Conservation (phyloP, 1,284 basidiomycete genomes). For the Moesziomyces antarcticus region DNA sequence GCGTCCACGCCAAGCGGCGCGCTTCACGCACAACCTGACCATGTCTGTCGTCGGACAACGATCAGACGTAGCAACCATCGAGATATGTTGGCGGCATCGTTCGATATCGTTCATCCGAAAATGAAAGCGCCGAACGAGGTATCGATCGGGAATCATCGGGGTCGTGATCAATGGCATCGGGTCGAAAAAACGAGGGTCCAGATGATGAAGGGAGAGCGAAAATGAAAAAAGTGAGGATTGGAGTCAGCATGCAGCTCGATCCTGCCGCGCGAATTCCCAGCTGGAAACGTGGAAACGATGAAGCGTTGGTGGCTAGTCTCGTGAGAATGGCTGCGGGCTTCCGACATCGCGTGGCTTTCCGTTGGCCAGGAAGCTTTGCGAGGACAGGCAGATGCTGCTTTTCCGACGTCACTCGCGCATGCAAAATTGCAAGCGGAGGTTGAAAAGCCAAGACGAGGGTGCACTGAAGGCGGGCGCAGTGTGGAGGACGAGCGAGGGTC, state of each 20-base stretch:
- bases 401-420: slow-evolving; percentile 2
- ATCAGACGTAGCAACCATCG: neutral
- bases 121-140: neutral
- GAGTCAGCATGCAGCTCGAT: slow-evolving; percentile 37
- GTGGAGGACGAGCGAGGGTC: neutral
- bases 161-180: no score
- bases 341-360: no score
- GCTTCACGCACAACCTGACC: slow-evolving; percentile 44
- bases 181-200: no score
- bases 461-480: neutral
- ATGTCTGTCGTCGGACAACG: slow-evolving; percentile 15
- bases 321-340: neutral
- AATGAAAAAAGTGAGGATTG: slow-evolving; percentile 5
- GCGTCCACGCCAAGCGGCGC: slow-evolving; percentile 47
- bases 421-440: slow-evolving; percentile 2
- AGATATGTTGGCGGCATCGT: neutral
- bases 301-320: neutral
- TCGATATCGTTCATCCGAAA: no score
- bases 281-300: neutral
- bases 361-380: neutral
- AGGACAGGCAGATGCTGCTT: neutral
- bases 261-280: slow-evolving; percentile 1
- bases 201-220: slow-evolving; percentile 1
- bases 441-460: neutral
- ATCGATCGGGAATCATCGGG: no score